Conservation (phyloP, 495 filamentous ascomycete genomes). For the Amphirosellinia nigrospora region DNA sequence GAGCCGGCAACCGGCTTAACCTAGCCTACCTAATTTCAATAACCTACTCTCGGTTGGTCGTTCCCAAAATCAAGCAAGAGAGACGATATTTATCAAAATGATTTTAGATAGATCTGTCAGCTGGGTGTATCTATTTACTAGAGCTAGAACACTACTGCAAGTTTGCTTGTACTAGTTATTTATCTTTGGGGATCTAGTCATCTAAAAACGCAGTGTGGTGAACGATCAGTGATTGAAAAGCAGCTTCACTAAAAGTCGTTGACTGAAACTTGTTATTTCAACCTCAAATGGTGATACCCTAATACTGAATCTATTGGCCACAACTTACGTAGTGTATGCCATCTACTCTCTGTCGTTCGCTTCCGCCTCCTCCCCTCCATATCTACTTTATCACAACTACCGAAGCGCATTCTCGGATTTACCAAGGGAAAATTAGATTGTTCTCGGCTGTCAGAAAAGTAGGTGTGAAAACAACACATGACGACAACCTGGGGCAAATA, state of each 20-base stretch:
- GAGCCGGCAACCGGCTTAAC: constrained; percentile 30
- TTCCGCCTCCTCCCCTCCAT: not conserved
- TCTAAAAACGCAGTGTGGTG: not conserved
- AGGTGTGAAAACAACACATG: constrained; percentile 23
- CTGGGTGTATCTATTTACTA: not conserved
- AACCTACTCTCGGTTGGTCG: constrained; percentile 32
- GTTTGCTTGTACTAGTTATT: not conserved
- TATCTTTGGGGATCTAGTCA: not conserved
- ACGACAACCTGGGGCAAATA: constrained; percentile 28
- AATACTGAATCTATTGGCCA: not conserved
- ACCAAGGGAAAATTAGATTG: not conserved
- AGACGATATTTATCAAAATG: not conserved
- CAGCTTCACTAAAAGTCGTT: constrained; percentile 3
- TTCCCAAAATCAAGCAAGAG: constrained; percentile 33
- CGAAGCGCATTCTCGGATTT: not conserved
- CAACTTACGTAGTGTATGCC: not conserved
- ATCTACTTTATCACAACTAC: not conserved
- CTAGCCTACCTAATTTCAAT: constrained; percentile 26
- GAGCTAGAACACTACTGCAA: not conserved
- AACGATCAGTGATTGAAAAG: not conserved
- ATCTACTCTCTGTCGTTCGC: not conserved
- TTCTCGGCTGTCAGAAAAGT: not conserved
- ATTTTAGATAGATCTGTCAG: not conserved
- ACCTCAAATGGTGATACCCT: not conserved
- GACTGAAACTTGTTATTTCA: not conserved